Percentiles rank a stretch among this genome's conserved stretches.
phyloP scores from a whole-genome alignment of 768 basidiomycete genomes.

The Tulasnella sp. region DNA sequence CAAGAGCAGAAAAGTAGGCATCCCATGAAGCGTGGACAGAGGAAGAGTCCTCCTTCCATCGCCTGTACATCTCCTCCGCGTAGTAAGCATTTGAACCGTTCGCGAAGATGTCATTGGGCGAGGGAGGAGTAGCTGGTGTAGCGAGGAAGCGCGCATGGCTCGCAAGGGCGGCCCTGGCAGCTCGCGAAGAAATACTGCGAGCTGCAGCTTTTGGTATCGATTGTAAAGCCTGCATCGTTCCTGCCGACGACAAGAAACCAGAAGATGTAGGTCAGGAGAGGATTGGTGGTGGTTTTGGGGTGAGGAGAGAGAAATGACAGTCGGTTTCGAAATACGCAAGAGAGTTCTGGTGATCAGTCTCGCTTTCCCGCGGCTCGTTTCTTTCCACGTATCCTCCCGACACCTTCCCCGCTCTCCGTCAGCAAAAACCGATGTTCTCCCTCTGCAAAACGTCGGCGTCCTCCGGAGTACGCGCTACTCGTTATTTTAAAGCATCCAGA shows the following conservation, averaged over 20 bases:
- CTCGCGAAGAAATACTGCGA: neutral
- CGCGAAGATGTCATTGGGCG: constrained; percentile 78
- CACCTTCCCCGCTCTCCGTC: neutral
- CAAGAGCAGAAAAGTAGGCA: constrained; percentile 89
- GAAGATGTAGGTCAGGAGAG: neutral
- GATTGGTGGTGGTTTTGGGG: neutral
- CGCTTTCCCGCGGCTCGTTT: neutral
- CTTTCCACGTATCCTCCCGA: neutral
- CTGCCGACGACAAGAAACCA: constrained; percentile 6
- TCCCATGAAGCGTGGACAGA: constrained; percentile 95
- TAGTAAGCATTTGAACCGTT: constrained; percentile 95
- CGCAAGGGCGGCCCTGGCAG: neutral
- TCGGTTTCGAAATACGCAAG: neutral
- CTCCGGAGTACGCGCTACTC: neutral
- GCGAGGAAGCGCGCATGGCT: constrained; percentile 28
- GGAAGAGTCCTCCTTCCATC: constrained; percentile 84
- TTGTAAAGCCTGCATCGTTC: constrained; percentile 16
- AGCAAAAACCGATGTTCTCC: constrained; percentile 7
- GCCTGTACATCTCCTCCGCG: constrained; percentile 90
- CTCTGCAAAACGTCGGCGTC: neutral
- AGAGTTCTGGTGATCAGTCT: neutral
- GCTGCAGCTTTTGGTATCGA: constrained; percentile 6
- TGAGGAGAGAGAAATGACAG: neutral
- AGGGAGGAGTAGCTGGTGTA: constrained; percentile 44
- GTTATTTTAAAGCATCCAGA: neutral